Percentiles rank a stretch among this genome's conserved stretches.
Conservation (phyloP, 805 yeast genomes). For the Saturnispora hagleri region DNA sequence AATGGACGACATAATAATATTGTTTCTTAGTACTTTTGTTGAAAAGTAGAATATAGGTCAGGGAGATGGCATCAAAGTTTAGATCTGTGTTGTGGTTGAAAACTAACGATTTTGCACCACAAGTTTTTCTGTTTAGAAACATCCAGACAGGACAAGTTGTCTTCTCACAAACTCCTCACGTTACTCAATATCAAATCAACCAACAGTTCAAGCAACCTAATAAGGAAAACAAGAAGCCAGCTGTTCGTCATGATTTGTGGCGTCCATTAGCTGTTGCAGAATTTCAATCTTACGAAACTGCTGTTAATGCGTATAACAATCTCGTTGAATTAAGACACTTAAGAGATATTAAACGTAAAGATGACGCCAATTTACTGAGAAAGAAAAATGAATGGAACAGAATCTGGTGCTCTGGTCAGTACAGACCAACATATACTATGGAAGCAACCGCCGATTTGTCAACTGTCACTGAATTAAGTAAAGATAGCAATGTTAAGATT, state of each 20-base stretch:
- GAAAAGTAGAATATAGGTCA: neutral
- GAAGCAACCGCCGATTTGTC: conserved; percentile 84
- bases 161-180: conserved; percentile 74
- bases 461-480: conserved; percentile 50
- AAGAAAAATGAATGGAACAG: conserved; percentile 68
- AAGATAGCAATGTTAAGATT: conserved; percentile 34
- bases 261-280: conserved; percentile 79
- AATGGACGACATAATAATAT: neutral
- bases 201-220: conserved; percentile 73
- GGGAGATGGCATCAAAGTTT: conserved; percentile 31
- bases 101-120: conserved; percentile 65
- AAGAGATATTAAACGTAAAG: conserved; percentile 53
- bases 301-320: conserved; percentile 66
- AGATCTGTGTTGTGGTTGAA: conserved; percentile 52
- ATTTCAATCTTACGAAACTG: conserved; percentile 48
- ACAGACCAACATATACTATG: conserved; percentile 81
- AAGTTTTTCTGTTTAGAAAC: conserved; percentile 75
- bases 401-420: conserved; percentile 81
- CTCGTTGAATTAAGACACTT: conserved; percentile 63
- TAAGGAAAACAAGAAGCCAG: conserved; percentile 82
- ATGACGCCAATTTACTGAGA: conserved; percentile 59
- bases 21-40: neutral
- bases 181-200: conserved; percentile 44
- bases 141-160: conserved; percentile 83
- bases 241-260: conserved; percentile 81